These are phyloP conservation scores for Verbascum thapsus DNA, from an alignment of 257 asterid species.

Conservation along the genomic window DNA sequence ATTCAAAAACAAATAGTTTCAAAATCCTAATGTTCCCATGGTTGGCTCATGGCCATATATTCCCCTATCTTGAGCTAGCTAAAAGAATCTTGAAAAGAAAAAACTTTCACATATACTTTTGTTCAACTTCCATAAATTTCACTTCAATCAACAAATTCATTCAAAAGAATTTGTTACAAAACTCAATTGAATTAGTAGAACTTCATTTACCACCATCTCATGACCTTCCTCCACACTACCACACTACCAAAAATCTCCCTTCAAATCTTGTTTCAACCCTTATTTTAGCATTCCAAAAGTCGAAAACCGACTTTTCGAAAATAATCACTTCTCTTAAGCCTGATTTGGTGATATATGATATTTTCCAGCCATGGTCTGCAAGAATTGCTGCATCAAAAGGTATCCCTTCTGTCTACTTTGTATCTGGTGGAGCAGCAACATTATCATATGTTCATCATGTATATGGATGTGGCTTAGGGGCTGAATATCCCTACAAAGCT, in stretches of 20 bases:
- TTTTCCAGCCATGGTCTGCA: conserved; percentile 40
- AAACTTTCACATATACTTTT: conserved; percentile 33
- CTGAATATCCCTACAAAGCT: conserved; percentile 25
- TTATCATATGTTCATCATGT: conserved; percentile 25
- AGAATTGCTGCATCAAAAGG: conserved; percentile 33
- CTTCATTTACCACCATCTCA: conserved; percentile 32
- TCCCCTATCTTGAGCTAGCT: conserved; percentile 38
- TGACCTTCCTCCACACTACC: conserved; percentile 41
- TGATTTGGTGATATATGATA: conserved; percentile 38
- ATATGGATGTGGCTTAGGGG: neutral
- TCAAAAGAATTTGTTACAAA: neutral
- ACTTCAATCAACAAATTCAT: conserved; percentile 18
- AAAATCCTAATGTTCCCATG: conserved; percentile 32
- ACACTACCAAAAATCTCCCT: conserved; percentile 48
- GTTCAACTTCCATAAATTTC: conserved; percentile 41
- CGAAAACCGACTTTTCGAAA: conserved; percentile 24
- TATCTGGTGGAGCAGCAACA: conserved; percentile 15
- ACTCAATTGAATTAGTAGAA: conserved; percentile 32
- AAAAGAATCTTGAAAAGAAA: conserved; percentile 29
- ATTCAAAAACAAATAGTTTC: neutral
- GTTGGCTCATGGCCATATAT: conserved; percentile 37
- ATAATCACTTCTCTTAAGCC: conserved; percentile 29
- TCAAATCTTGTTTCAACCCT: conserved; percentile 37
- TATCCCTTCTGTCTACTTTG: conserved; percentile 31
- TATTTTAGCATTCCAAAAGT: conserved; percentile 32